Base-by-base conservation (phyloP, 2,329 filamentous ascomycete species). In the Botryotinia convoluta region DNA sequence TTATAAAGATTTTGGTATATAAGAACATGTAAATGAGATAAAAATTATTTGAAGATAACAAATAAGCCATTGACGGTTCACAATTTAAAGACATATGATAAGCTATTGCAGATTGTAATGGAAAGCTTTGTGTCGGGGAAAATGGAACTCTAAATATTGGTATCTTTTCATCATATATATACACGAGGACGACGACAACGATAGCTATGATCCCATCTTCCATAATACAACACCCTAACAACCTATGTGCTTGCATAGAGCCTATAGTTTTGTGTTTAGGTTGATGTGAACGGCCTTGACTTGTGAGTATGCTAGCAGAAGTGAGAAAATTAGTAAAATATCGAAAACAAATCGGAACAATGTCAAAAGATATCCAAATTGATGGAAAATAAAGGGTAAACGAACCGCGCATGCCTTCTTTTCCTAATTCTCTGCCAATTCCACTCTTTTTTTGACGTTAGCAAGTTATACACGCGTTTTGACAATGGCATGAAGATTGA, bases 371-470 rank as follows among this genome's bases (percentile, higher is more conserved):
- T 14, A 7, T 4, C 48, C 4, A 51, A 14, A n/a, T 16, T 51
- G n/a, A n/a, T n/a, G n/a, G n/a, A n/a, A n/a, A n/a, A n/a, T n/a
- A n/a, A n/a, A n/a, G n/a, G n/a, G n/a, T n/a, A n/a, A n/a, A n/a
- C n/a, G n/a, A n/a, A n/a, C n/a, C n/a, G n/a, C n/a, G n/a, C n/a
- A n/a, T n/a, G n/a, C n/a, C n/a, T n/a, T n/a, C n/a, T n/a, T n/a
- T n/a, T n/a, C 84, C 84, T 12, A 85, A 74, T 75, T 88, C 84
- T 32, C 86, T 79, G 0, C 87, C 87, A 79, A 89, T 88, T 6
- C 88, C 88, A 78, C 84, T 86, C 82, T 37, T 61, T 37, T 22
- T 14, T 37, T 22, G 5, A 35, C 32, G 59, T 61, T 37, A 61
- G 14, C 22, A 61, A 26, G 18, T 6, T 7, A 35, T 37, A 9